Percentiles rank a stretch among this genome's conserved stretches.
phyloP scores from a whole-genome alignment of 371 early-diverging fungal genomes.

The Mucor circinelloides region DNA sequence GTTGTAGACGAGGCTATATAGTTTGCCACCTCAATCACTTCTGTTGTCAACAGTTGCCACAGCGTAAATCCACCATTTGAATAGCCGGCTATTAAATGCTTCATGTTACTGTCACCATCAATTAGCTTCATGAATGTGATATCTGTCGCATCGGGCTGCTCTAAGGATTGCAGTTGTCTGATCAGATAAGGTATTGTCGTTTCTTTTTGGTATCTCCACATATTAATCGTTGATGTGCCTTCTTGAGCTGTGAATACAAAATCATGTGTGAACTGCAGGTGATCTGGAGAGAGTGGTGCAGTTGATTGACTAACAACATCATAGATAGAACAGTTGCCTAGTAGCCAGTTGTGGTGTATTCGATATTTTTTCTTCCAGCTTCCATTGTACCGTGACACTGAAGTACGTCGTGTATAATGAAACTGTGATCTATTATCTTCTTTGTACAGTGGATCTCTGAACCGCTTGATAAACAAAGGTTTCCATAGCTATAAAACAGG shows the following conservation, averaged over 20 bases:
- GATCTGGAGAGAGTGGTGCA: conserved; percentile 8
- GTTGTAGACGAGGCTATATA: conserved; percentile 14
- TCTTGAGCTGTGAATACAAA: conserved; percentile 9
- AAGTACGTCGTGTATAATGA: neutral
- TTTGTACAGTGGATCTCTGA: conserved; percentile 16
- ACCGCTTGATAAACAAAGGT: conserved; percentile 40
- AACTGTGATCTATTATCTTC: neutral
- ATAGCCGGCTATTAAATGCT: conserved; percentile 45
- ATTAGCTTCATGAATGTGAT: conserved; percentile 32
- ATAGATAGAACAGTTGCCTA: conserved; percentile 37
- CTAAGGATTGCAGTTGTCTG: neutral
- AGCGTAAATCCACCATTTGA: conserved; percentile 46
- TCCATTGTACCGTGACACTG: conserved; percentile 17
- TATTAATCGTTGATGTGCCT: neutral
- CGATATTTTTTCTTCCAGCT: conserved; percentile 50
- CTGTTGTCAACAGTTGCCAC: conserved; percentile 30
- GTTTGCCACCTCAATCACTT: conserved; percentile 2
- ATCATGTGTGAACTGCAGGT: conserved; percentile 20
- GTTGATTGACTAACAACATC: conserved; percentile 7
- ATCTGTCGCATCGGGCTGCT: neutral
- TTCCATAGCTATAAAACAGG: conserved; percentile 50
- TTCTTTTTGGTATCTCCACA: conserved; percentile 15
- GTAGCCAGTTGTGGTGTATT: conserved; percentile 49
- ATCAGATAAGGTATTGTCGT: neutral
- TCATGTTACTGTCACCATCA: neutral